Percentiles rank a stretch among this genome's conserved stretches.
Evolutionary conservation across 192 early-diverging fungal genomes (phyloP).

Genomic region (Entophlyctis luteolus): DNA sequence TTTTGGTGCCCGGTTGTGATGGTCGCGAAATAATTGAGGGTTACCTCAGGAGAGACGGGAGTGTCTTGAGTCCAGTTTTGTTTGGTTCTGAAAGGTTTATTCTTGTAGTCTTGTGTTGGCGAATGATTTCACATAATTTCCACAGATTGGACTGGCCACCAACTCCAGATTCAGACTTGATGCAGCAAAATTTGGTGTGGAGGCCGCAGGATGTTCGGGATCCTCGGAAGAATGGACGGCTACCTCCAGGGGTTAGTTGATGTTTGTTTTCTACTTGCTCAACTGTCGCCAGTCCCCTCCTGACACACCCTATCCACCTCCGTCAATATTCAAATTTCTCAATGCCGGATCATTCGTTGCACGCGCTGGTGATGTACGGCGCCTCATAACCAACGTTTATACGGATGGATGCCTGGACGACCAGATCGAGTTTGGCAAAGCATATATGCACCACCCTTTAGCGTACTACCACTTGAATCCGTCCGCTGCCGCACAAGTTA

Average conservation of each 20-base stretch:
- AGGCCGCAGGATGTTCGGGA: constrained; percentile 6
- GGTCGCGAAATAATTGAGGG: background rate
- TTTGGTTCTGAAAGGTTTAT: constrained; percentile 2
- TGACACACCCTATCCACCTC: background rate
- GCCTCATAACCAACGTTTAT: constrained; percentile 13
- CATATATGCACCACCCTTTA: background rate
- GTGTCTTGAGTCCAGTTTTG: background rate
- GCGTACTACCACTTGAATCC: background rate
- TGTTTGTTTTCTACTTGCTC: background rate
- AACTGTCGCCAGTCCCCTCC: background rate
- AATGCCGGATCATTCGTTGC: constrained; percentile 27
- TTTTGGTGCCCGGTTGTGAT: constrained; percentile 7
- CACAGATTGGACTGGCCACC: background rate
- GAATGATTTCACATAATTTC: background rate
- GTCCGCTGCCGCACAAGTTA: background rate
- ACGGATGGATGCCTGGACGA: constrained; percentile 31
- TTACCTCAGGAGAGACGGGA: background rate
- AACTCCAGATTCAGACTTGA: background rate
- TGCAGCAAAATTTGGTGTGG: background rate
- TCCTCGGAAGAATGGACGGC: background rate
- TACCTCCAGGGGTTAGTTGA: background rate
- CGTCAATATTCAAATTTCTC: constrained; percentile 15
- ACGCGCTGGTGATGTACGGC: constrained; percentile 5
- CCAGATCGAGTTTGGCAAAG: constrained; percentile 4
- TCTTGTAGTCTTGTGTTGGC: background rate